A percentile compares a stretch with the other conserved stretches of the same genome.
These are phyloP conservation scores for Syncephalastrum monosporum DNA, from an alignment of 371 early-diverging fungal species.

Conservation along the genomic window DNA sequence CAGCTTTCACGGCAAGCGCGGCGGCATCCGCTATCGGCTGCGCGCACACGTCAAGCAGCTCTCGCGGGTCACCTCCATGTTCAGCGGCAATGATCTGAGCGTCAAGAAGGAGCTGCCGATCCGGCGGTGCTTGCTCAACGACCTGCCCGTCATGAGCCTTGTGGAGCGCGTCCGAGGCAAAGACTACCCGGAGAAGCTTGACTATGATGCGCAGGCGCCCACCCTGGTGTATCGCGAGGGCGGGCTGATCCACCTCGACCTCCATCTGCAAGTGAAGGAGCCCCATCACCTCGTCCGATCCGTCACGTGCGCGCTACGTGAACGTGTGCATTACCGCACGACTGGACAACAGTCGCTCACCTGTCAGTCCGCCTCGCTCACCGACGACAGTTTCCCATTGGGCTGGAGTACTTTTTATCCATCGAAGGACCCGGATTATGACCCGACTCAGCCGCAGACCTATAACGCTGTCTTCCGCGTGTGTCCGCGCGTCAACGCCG, in stretches of 20 bases:
- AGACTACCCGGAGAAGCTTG: slow-evolving; percentile 28
- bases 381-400: slow-evolving; percentile 23
- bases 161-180: slow-evolving; percentile 30
- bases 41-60: slow-evolving; percentile 31
- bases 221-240: slow-evolving; percentile 46
- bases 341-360: slow-evolving; percentile 21
- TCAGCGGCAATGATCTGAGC: slow-evolving; percentile 27
- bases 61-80: slow-evolving; percentile 16
- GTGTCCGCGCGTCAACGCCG: slow-evolving; percentile 29
- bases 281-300: slow-evolving; percentile 31
- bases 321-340: slow-evolving; percentile 39
- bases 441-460: slow-evolving; percentile 17
- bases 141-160: slow-evolving; percentile 16
- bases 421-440: slow-evolving; percentile 9
- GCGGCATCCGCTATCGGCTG: slow-evolving; percentile 40
- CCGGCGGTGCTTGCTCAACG: slow-evolving; percentile 40
- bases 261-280: slow-evolving; percentile 25
- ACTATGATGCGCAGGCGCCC: slow-evolving; percentile 41
- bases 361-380: slow-evolving; percentile 9
- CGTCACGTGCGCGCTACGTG: slow-evolving; percentile 45
- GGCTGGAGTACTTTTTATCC: slow-evolving; percentile 29
- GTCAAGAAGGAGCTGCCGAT: slow-evolving; percentile 30
- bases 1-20: slow-evolving; percentile 41
- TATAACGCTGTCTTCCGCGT: slow-evolving; percentile 28
- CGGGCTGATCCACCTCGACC: slow-evolving; percentile 38